These are phyloP conservation scores for Magnusiomyces tetraspermus DNA, from an alignment of 1,139 yeast genomes.

Conservation along the genomic window DNA sequence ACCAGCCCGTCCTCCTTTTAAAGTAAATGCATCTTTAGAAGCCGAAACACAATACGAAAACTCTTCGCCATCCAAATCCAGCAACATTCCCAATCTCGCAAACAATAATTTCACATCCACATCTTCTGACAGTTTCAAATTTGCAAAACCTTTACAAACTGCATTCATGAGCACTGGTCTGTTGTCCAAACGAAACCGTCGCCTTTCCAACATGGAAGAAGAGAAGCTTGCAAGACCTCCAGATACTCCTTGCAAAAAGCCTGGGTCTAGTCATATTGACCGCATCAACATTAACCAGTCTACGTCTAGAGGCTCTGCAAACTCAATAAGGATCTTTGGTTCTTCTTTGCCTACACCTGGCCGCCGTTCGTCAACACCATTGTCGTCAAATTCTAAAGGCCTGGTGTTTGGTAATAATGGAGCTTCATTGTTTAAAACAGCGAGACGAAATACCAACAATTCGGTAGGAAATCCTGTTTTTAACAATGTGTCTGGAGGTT, in stretches of 20 bases:
- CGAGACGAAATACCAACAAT: no score
- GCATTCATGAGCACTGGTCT: conserved; percentile 75
- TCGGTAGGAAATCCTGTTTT: no score
- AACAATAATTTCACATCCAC: conserved; percentile 7
- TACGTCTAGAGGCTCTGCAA: not conserved
- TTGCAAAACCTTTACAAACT: conserved; percentile 75
- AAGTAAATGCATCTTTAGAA: conserved; percentile 22
- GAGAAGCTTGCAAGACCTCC: conserved; percentile 37
- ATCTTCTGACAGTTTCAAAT: conserved; percentile 48
- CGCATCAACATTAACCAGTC: not conserved
- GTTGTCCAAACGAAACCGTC: conserved; percentile 54
- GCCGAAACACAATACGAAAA: conserved; percentile 23
- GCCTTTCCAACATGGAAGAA: conserved; percentile 16
- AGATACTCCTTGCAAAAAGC: conserved; percentile 76
- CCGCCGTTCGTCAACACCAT: no score
- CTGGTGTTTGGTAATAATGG: no score
- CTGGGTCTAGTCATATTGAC: conserved; percentile 15
- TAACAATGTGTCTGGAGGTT: no score
- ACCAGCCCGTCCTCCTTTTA: conserved; percentile 11
- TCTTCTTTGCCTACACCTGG: not conserved
- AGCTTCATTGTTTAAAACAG: no score
- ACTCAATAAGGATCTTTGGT: not conserved
- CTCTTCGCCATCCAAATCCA: not conserved
- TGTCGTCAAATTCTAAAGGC: no score
- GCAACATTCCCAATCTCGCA: not conserved